Evolutionary conservation across 2,329 filamentous ascomycete species (phyloP), one percentile per base, ranked within the genome.

Genomic region (Capronia coronata): DNA sequence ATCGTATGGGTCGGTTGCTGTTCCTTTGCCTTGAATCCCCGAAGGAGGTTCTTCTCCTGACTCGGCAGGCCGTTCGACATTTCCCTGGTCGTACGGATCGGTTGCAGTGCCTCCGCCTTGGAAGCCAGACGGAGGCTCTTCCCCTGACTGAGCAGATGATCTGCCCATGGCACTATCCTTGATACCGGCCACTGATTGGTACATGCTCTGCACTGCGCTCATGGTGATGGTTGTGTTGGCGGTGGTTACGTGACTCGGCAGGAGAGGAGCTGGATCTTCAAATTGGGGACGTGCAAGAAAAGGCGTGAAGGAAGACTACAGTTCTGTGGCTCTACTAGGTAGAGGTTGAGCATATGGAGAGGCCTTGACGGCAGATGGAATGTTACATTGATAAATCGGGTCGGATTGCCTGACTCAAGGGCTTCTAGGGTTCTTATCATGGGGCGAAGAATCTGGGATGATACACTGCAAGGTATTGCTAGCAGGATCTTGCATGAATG

Each of bases 101-200:
- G 4, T 7, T 38, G 35, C 35, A 7, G 35, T 38, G 9, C 35
- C 35, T 38, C 19, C 19, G 35, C 35, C 35, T 19, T 38, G 35
- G 4, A 38, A 5, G 21, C 38, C 38, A 25, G 38, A 22, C 21
- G 8, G 38, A 3, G 38, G 38, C 22, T 41, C 38, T 41, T 22
- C 22, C 9, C 38, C 38, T 41, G 58, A 57, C 19, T 49, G 35
- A 3, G 43, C 16, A 43, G 39, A 4, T 14, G 23, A 27, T 9
- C 38, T 39, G 14, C 42, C 52, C 19, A 46, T 47, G 32, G 37
- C 46, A 34, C 48, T 44, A n/a, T 48, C 47, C 11, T 48, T 51
- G 2, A 38, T 21, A 23, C 47, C 35, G 5, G 41, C 48, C 18
- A 41, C 18, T n/a, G 44, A 43, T 41, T 51, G 40, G 25, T 23